Percentiles rank a stretch among this genome's conserved stretches.
These are phyloP conservation scores for Picocystis salinarum DNA, from an alignment of 139 green algal genomes.

Conservation along the genomic window DNA sequence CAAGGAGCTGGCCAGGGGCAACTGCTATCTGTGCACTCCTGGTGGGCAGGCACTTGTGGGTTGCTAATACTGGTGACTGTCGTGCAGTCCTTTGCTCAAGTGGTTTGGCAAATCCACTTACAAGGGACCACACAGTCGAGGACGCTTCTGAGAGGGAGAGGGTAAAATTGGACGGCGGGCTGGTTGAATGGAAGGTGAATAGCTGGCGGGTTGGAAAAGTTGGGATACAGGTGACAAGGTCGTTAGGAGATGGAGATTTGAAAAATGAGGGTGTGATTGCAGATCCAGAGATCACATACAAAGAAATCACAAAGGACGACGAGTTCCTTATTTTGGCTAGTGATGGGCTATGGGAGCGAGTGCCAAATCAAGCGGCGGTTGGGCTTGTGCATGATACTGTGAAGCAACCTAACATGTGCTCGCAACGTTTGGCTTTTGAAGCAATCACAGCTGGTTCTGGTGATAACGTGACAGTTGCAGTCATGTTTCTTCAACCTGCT, in stretches of 20 bases:
- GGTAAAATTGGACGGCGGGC: conserved; percentile 30
- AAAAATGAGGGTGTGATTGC: conserved; percentile 48
- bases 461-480: conserved; percentile 66
- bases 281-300: conserved; percentile 39
- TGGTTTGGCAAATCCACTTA: conserved; percentile 35
- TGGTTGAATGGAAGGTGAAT: conserved; percentile 20
- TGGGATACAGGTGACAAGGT: conserved; percentile 40
- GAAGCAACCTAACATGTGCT: conserved; percentile 19
- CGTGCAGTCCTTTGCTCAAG: conserved; percentile 49
- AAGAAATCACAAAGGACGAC: conserved; percentile 33
- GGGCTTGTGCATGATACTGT: conserved; percentile 20
- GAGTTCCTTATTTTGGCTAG: conserved; percentile 63
- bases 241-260: conserved; percentile 65
- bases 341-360: conserved; percentile 73
- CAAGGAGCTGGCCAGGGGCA: conserved; percentile 32
- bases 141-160: conserved; percentile 42
- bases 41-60: conserved; percentile 19
- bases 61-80: conserved; percentile 78
- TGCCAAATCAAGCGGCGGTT: conserved; percentile 53
- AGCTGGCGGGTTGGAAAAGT: conserved; percentile 49
- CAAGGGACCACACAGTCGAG: conserved; percentile 58
- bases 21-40: conserved; percentile 52
- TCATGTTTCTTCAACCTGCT: conserved; percentile 69
- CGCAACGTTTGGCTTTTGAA: conserved; percentile 57
- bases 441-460: conserved; percentile 38